Conservation (phyloP, 192 early-diverging fungal genomes). For the Martensiomyces pterosporus region DNA sequence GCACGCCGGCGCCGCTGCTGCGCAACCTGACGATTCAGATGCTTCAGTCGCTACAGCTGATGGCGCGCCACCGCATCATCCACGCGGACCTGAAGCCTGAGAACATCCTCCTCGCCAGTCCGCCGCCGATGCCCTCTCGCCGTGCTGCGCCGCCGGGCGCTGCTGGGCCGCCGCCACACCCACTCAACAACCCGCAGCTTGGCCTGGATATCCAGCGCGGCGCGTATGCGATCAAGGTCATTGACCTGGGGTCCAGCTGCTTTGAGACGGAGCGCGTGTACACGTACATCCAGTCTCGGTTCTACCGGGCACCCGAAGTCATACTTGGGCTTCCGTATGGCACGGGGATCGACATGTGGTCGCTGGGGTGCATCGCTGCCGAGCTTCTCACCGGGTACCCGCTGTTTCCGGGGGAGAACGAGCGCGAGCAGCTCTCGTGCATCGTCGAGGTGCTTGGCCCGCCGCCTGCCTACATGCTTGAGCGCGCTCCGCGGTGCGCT, state of each 20-base stretch:
- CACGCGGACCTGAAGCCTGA: constrained; percentile 98
- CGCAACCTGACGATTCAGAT: constrained; percentile 71
- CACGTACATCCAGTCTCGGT: constrained; percentile 95
- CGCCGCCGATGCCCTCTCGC: constrained; percentile 48
- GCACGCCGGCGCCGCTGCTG: constrained; percentile 52
- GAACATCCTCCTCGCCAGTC: constrained; percentile 81
- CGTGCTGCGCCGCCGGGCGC: constrained; percentile 21
- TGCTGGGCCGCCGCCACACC: constrained; percentile 25
- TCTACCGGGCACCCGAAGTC: constrained; percentile 96
- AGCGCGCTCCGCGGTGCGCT: constrained; percentile 72
- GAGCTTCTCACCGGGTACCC: constrained; percentile 89
- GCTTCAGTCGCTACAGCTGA: constrained; percentile 71
- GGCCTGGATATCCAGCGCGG: constrained; percentile 33
- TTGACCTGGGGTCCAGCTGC: constrained; percentile 97
- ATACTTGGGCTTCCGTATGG: constrained; percentile 87
- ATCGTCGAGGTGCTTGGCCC: constrained; percentile 92
- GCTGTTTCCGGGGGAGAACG: constrained; percentile 96
- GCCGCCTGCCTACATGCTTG: constrained; percentile 70
- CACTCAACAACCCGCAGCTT: constrained; percentile 40
- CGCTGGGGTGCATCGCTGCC: constrained; percentile 90
- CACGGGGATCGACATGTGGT: constrained; percentile 97
- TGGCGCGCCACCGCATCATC: constrained; percentile 73
- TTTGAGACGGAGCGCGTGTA: constrained; percentile 91
- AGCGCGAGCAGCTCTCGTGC: constrained; percentile 90
- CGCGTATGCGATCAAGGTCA: constrained; percentile 84